Evolutionary conservation across 345 rosid species (phyloP), one percentile per base, ranked within the genome.

Genomic region (Heritiera fomes): DNA sequence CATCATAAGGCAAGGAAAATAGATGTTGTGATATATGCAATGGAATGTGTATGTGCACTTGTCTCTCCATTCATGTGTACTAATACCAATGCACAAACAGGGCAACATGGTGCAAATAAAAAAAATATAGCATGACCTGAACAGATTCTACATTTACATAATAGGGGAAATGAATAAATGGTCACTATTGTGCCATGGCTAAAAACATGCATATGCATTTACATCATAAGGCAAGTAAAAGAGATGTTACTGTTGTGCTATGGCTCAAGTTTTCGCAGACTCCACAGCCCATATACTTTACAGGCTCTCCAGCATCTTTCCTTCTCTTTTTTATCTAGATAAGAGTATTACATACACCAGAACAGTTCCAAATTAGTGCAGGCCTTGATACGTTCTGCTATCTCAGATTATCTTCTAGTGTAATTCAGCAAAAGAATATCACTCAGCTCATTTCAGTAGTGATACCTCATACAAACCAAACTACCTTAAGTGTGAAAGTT

Each of bases 281-380:
- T 68, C 98, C 98, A 79, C 88, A 88, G 18, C 99, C 98, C 98
- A 95, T 92, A 79, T 84, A 95, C 87, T 95, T 95, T n/a, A 80
- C 55, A 80, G 99, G 97, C 84, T 93, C 97, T 73, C 43, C 91
- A 12, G 96, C 94, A 84, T 90, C 88, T 80, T 89, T 84, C 75
- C 90, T 90, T 85, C 94, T 93, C 91, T 82, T 92, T 81, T 95
- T 95, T 47, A 95, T 89, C 99, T 94, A 85, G 20, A 78, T 15
- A 71, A 55, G 81, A 17, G 63, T 28, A 55, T 53, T 69, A 80
- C 17, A 81, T 45, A 71, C 75, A 78, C 58, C 17, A 34, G 28
- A 79, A 78, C 8, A 53, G 41, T 59, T 63, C 46, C 23, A 74
- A 75, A 47, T 80, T 59, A 71, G 41, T 46, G 50, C 47, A 64